Conservation (phyloP, 176 grass and related monocot species). For the Cenchrus purpureus region DNA sequence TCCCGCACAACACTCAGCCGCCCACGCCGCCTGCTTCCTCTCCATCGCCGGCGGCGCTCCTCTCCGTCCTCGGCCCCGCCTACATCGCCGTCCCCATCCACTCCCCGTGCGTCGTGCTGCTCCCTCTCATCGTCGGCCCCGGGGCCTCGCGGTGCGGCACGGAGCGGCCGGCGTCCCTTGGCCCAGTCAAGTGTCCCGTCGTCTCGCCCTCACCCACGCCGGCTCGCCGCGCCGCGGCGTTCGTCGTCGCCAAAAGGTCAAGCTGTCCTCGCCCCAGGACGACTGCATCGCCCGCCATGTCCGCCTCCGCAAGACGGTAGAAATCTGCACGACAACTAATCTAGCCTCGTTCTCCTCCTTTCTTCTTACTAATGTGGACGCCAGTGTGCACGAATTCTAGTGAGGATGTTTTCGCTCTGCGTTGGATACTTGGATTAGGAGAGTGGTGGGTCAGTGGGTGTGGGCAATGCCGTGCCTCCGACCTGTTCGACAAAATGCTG, state of each 20-base stretch:
- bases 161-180: no score
- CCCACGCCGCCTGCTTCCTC: no score
- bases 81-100: no score
- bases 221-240: conserved; percentile 26
- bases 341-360: neutral
- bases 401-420: neutral
- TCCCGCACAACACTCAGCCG: no score
- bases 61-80: no score
- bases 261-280: conserved; percentile 65
- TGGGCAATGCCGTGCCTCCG: conserved; percentile 13
- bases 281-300: conserved; percentile 74
- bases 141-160: no score
- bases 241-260: conserved; percentile 62
- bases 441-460: neutral
- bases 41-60: no score
- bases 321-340: no score
- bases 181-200: neutral
- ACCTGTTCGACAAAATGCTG: conserved; percentile 45
- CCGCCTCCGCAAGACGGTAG: conserved; percentile 85
- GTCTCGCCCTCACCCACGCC: conserved; percentile 17
- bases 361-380: neutral
- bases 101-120: no score
- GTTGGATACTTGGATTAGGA: neutral
- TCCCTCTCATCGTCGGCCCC: no score
- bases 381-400: neutral